Evolutionary conservation across 225 moss, liverwort and hornwort genomes (phyloP).

Genomic region (Sphagnum contortum): DNA sequence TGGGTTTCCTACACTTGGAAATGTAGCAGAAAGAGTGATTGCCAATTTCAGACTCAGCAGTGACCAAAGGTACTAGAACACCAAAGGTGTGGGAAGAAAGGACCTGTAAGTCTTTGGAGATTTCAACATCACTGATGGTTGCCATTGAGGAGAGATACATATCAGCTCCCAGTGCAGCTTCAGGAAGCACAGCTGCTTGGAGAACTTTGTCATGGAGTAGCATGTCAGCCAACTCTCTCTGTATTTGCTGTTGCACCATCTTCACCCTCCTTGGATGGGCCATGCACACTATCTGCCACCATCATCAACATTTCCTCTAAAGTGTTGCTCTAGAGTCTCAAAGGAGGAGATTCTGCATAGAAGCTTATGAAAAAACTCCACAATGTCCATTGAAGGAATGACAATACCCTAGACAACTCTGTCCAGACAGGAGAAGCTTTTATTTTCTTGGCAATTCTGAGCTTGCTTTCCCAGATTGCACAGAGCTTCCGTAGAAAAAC

Average conservation of each 20-base stretch:
- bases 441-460: not conserved
- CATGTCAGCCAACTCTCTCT: slow-evolving; percentile 87
- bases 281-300: slow-evolving; percentile 67
- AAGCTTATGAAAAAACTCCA: not conserved
- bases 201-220: slow-evolving; percentile 84
- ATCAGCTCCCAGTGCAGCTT: slow-evolving; percentile 84
- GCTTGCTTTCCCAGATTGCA: not conserved
- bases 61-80: too few relatives aligned
- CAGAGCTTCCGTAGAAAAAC: not conserved
- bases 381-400: too few relatives aligned
- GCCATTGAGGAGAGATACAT: slow-evolving; percentile 95
- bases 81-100: too few relatives aligned
- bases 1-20: too few relatives aligned
- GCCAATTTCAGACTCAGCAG: too few relatives aligned
- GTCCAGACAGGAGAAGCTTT: too few relatives aligned
- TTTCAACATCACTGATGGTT: slow-evolving; percentile 83
- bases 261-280: slow-evolving; percentile 87
- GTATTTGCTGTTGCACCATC: slow-evolving; percentile 97
- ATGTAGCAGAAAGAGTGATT: too few relatives aligned
- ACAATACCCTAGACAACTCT: too few relatives aligned
- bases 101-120: slow-evolving; percentile 85
- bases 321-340: not conserved
- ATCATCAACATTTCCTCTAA: not conserved
- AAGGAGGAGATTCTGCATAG: not conserved
- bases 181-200: slow-evolving; percentile 76